These are phyloP conservation scores for Asclepias syriaca DNA, from an alignment of 257 asterid species.

Conservation along the genomic window DNA sequence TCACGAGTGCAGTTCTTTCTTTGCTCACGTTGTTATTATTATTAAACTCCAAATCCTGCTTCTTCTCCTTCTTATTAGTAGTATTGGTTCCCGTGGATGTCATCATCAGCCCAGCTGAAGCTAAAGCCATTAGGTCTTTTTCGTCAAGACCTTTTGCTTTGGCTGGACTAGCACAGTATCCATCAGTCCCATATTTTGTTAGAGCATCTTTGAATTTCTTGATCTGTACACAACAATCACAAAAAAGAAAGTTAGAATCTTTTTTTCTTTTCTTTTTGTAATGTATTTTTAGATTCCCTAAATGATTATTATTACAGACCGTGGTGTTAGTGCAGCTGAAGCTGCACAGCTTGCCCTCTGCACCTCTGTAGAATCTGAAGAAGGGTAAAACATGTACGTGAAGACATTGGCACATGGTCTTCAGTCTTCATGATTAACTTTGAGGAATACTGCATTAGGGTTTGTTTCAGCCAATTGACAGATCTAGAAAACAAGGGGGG, in stretches of 20 bases:
- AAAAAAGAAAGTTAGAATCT: not conserved
- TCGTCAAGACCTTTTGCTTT: slow-evolving; percentile 79
- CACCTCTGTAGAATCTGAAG: slow-evolving; percentile 84
- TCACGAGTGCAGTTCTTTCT: slow-evolving; percentile 40
- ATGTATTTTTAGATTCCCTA: not conserved
- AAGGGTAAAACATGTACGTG: slow-evolving; percentile 80
- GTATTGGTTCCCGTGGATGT: slow-evolving; percentile 29
- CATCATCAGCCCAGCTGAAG: slow-evolving; percentile 34
- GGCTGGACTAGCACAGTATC: slow-evolving; percentile 55
- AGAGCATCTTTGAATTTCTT: slow-evolving; percentile 87
- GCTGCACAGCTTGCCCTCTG: slow-evolving; percentile 71
- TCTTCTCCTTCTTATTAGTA: slow-evolving; percentile 22
- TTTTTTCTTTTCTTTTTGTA: no score
- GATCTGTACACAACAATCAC: slow-evolving; percentile 42
- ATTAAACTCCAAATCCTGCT: slow-evolving; percentile 27
- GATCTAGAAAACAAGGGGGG: slow-evolving; percentile 40
- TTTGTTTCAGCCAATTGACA: slow-evolving; percentile 84
- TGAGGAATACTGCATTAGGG: slow-evolving; percentile 57
- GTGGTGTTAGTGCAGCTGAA: slow-evolving; percentile 97
- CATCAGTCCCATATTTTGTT: slow-evolving; percentile 60
- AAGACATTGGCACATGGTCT: slow-evolving; percentile 69
- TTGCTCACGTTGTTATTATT: not conserved
- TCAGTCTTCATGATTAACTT: slow-evolving; percentile 75
- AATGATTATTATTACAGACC: slow-evolving; percentile 34
- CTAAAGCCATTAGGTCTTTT: slow-evolving; percentile 69